Conservation (phyloP, 2,329 filamentous ascomycete species). For the Dactylella cylindrospora region DNA sequence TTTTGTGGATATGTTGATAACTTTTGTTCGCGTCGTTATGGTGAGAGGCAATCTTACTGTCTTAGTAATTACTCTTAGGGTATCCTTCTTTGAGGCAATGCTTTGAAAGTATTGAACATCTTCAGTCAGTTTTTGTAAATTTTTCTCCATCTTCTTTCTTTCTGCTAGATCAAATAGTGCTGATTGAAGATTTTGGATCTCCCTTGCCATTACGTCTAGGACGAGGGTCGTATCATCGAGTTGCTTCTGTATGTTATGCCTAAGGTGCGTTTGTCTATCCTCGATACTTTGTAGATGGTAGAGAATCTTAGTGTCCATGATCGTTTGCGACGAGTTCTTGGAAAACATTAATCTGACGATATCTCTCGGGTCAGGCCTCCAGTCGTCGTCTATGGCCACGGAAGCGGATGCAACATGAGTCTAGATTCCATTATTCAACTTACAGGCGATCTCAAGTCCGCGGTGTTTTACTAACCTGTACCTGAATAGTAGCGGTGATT, state of each 20-base stretch:
- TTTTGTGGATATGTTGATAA: constrained; percentile 3
- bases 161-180: constrained; percentile 9
- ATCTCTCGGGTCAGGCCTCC: constrained; percentile 23
- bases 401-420: constrained; percentile 3
- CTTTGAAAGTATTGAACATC: constrained; percentile 19
- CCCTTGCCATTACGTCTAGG: constrained; percentile 17
- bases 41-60: constrained; percentile 16
- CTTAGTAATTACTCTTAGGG: constrained; percentile 6
- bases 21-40: constrained; percentile 22
- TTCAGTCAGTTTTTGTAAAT: constrained; percentile 12
- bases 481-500: constrained; percentile 3
- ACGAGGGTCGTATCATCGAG: constrained; percentile 20
- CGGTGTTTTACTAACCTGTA: constrained; percentile 29
- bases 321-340: constrained; percentile 29
- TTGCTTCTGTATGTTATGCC: constrained; percentile 24
- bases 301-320: constrained; percentile 35
- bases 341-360: constrained; percentile 29
- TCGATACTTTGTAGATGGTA: constrained; percentile 31
- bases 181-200: constrained; percentile 10
- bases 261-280: constrained; percentile 11
- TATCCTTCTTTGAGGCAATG: constrained; percentile 3
- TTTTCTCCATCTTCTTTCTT: constrained; percentile 13
- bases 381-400: constrained; percentile 24
- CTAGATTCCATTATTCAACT: neutral
- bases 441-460: neutral